These are phyloP conservation scores for Pleoardoris graminearum DNA, from an alignment of 2,329 filamentous ascomycete genomes.

Conservation along the genomic window DNA sequence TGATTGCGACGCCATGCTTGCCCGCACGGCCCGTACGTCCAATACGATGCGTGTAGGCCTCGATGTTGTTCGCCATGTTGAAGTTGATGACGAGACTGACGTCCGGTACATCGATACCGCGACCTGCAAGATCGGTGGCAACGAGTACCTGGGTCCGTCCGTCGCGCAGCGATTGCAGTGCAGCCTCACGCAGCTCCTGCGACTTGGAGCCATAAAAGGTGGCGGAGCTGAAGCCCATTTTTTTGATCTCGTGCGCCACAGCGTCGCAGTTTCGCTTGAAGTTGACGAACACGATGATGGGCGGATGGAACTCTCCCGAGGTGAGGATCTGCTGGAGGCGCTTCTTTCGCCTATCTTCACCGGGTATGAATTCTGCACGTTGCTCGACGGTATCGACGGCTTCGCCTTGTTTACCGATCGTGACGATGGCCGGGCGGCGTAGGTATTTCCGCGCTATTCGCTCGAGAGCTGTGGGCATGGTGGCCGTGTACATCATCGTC, in stretches of 20 bases:
- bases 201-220: slow-evolving; percentile 96
- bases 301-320: slow-evolving; percentile 77
- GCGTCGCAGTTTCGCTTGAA: slow-evolving; percentile 99
- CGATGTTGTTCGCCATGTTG: slow-evolving; percentile 94
- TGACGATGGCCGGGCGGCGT: slow-evolving; percentile 87
- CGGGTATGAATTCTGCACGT: slow-evolving; percentile 85
- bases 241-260: slow-evolving; percentile 89
- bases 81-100: slow-evolving; percentile 96
- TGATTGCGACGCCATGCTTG: slow-evolving; percentile 94
- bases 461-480: slow-evolving; percentile 91
- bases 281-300: slow-evolving; percentile 99
- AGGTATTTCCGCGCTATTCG: slow-evolving; percentile 97
- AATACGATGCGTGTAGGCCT: slow-evolving; percentile 94
- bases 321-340: slow-evolving; percentile 87
- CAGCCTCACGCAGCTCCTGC: slow-evolving; percentile 95
- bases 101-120: slow-evolving; percentile 96
- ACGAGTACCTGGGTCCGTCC: slow-evolving; percentile 86
- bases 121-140: slow-evolving; percentile 90
- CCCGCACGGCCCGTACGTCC: slow-evolving; percentile 96
- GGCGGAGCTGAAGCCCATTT: slow-evolving; percentile 87
- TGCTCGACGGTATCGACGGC: slow-evolving; percentile 98
- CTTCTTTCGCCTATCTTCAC: slow-evolving; percentile 96
- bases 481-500: slow-evolving; percentile 99
- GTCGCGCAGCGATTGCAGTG: slow-evolving; percentile 79
- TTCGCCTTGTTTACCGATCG: slow-evolving; percentile 91